Evolutionary conservation across 116 monocot species (phyloP), one percentile per base, ranked within the genome.

Genomic region (Iris pallida): DNA sequence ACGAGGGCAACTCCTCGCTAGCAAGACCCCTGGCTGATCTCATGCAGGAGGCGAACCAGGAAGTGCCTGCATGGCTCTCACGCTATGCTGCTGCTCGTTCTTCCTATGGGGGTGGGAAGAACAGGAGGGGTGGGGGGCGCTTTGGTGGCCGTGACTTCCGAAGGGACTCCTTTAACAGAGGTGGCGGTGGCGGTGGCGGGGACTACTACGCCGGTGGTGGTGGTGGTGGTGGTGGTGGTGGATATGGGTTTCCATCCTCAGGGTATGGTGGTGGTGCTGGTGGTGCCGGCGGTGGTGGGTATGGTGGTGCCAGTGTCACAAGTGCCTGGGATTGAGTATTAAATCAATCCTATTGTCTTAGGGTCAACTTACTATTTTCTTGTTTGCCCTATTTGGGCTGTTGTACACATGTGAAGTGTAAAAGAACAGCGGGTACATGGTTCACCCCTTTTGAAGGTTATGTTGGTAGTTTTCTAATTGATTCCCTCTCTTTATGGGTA

Each of bases 41-140:
- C 15, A 92, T 92, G 92, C 80, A 77, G 59, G 92, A 92, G 69
- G 30, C 92, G 15, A 92, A 92, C 59, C 92, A 92, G 70, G 92
- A 85, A 54, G 88, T 92, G 30, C 92, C 92, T 1, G 67, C 68
- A 8, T 92, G 92, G 92, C 80, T 92, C 20, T 20, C 71, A 6
- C 81, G 85, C 42, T 88, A 79, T 75, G 81, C 88, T 7, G 54
- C 77, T 12, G 71, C 76, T 46, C 67, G 74, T 57, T 40, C 79
- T 14, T 77, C 66, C 17, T 71, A 68, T 44, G 88, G 90, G 7
- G 80, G 87, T 43, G 71, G 80, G 16, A 70, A 71, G 45, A 82
- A 64, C 54, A 61, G 82, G 5, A 79, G 86, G 45, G 76, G 76
- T 19, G 85, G 78, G 2, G 70, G 61, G 55, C 69, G 71, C 12